Base-by-base conservation (phyloP, 257 asterid species). In the Cinchona pubescens region DNA sequence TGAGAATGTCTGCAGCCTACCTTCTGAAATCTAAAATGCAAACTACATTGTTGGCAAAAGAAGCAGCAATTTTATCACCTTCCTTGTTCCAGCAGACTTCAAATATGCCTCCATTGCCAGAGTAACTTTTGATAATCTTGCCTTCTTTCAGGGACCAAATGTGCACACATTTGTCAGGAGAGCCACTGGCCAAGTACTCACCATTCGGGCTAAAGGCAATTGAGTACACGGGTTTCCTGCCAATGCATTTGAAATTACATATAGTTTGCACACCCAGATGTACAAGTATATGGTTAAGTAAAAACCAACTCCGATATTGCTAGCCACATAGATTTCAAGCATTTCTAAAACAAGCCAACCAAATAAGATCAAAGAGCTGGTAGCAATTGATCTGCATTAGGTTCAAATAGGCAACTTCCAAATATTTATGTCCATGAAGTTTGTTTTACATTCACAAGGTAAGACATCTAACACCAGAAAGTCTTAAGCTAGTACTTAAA, bases 141-240 rank as follows among this genome's bases (percentile, higher is more conserved):
- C 77, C 71, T 46, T 83, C 84, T 45, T 79, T 78, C 79, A 71
- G 40, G n/a, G 85, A 80, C 83, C 83, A 83, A 65, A 80, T 40
- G 35, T 67, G 80, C 25, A 83, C 35, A 3, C 68, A 66, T 68
- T 75, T 78, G 76, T 80, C 87, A 10, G 75, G 79, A 38, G 85
- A 83, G 21, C 85, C 87, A 67, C 81, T 83, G 32, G 86, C 86
- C 69, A 83, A 64, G 56, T 61, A 83, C 76, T 73, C 66, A 0
- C 86, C 86, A 49, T 79, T 80, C 64, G 85, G 85, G 78, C 86
- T 78, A 75, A 83, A 83, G 19, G 82, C 83, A 32, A 83, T 60
- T 40, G 82, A 62, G 43, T 83, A 80, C 2, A 83, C 87, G 7
- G 82, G 74, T 45, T 71, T 83, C 76, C 87, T 83, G 79, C 35